phyloP scores from a whole-genome alignment of 2,329 filamentous ascomycete species.

The Talaromyces pinophilus region DNA sequence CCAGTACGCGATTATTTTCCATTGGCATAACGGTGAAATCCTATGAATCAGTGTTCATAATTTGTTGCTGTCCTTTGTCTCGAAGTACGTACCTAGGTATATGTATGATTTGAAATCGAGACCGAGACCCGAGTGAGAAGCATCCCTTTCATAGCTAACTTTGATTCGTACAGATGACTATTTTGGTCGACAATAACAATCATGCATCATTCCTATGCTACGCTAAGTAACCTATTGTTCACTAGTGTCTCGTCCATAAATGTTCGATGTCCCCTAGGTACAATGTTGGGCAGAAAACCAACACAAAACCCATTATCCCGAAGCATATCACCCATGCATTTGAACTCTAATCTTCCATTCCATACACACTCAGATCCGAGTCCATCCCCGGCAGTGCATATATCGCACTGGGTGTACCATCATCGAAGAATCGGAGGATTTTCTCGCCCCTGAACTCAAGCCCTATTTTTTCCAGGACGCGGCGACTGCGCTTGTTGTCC shows the following conservation, averaged over 20 bases:
- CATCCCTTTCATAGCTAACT: not conserved
- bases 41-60: no score
- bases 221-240: not conserved
- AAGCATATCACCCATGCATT: not conserved
- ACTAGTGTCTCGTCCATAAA: not conserved
- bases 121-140: no score
- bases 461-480: slow-evolving; percentile 30
- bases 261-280: not conserved
- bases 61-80: no score
- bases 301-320: not conserved
- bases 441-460: slow-evolving; percentile 28
- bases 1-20: no score
- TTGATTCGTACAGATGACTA: not conserved
- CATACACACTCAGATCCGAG: slow-evolving; percentile 26
- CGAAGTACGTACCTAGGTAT: no score
- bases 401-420: slow-evolving; percentile 23
- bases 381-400: slow-evolving; percentile 26
- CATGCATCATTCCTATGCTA: not conserved
- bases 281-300: not conserved
- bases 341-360: slow-evolving; percentile 14
- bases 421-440: slow-evolving; percentile 26
- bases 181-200: not conserved
- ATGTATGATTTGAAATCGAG: no score
- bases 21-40: no score
- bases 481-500: slow-evolving; percentile 26